Conservation (phyloP, 2,329 filamentous ascomycete species). For the Cordyceps cateniannulata region DNA sequence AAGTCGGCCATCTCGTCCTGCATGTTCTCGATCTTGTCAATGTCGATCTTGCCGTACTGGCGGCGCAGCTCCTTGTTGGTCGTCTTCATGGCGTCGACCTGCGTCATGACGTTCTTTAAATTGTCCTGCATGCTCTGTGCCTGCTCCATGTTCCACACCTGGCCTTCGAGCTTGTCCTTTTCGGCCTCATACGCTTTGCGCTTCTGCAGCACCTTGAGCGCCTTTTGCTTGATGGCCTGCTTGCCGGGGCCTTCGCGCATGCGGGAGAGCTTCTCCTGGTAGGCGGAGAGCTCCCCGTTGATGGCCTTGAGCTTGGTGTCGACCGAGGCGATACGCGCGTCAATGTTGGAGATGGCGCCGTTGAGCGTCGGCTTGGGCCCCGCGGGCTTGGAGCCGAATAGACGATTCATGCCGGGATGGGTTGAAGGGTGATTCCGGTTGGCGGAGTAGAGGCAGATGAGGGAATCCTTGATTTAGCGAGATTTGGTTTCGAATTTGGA, state of each 20-base stretch:
- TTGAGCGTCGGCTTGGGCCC: conserved; percentile 85
- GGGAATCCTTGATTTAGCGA: not conserved
- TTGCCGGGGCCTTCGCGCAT: conserved; percentile 97
- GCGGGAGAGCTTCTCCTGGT: conserved; percentile 79
- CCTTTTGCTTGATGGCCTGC: conserved; percentile 85
- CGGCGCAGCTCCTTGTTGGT: conserved; percentile 88
- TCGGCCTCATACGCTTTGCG: conserved; percentile 92
- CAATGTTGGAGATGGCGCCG: conserved; percentile 77
- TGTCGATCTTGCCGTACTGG: conserved; percentile 95
- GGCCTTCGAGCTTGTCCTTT: conserved; percentile 86
- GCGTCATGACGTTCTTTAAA: conserved; percentile 96
- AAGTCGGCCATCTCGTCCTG: conserved; percentile 99
- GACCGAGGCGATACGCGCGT: conserved; percentile 75
- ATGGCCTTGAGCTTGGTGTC: conserved; percentile 92
- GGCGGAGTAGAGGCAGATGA: not conserved
- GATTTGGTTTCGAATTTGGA: not conserved
- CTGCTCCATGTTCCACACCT: conserved; percentile 99
- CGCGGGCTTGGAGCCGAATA: conserved; percentile 84
- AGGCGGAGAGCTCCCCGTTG: conserved; percentile 81
- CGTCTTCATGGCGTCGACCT: conserved; percentile 94
- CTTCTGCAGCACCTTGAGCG: conserved; percentile 86
- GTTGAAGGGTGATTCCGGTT: not conserved
- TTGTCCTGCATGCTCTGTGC: conserved; percentile 98
- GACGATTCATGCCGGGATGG: conserved; percentile 70
- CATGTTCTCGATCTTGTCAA: conserved; percentile 94